Evolutionary conservation across 2,329 filamentous ascomycete species (phyloP), one percentile per base, ranked within the genome.

Genomic region (Furcasterigmium sp.): DNA sequence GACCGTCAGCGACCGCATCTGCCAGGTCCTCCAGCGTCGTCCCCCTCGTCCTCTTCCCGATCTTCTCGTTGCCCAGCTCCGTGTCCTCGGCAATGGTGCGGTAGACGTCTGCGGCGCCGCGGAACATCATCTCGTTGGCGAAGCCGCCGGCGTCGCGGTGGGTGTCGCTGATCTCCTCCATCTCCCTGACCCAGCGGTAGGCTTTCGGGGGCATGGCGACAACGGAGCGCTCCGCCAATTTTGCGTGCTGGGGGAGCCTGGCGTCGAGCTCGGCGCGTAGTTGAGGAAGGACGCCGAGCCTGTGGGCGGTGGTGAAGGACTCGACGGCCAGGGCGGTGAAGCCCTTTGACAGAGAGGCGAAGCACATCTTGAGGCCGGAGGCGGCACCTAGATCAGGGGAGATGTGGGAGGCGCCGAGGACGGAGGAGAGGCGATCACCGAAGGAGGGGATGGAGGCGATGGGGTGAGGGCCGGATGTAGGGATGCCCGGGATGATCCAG

Each of bases 131-230:
- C 19, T 68, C 64, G 10, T 60, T 60, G 5, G 62, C 62, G 58
- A 85, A 87, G 0, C 82, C 83, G 1, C 80, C 84, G 42, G 84
- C 81, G 34, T 77, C 73, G 7, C 64, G 63, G 58, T 87, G 82
- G 4, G 82, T 85, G 45, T 73, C 66, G 4, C 76, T 78, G 55
- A 91, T 88, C 69, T 90, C 80, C 52, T 82, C 74, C 85, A 91
- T 89, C 68, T 90, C 85, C 26, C 73, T 69, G 0, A 87, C 81
- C 85, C 85, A 91, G 10, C 86, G 70, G 59, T 89, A 89, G 15
- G 86, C 85, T 64, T 90, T 91, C 8, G 80, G 78, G 19, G 84
- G 73, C 75, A 89, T 85, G 13, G 61, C 66, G 4, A 75, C 66
- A 8, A 87, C 65, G 3, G 73, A 65, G 25, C 57, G 67, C 52